Base-by-base conservation (phyloP, 192 early-diverging fungal species). In the Chytriomyces sp. region DNA sequence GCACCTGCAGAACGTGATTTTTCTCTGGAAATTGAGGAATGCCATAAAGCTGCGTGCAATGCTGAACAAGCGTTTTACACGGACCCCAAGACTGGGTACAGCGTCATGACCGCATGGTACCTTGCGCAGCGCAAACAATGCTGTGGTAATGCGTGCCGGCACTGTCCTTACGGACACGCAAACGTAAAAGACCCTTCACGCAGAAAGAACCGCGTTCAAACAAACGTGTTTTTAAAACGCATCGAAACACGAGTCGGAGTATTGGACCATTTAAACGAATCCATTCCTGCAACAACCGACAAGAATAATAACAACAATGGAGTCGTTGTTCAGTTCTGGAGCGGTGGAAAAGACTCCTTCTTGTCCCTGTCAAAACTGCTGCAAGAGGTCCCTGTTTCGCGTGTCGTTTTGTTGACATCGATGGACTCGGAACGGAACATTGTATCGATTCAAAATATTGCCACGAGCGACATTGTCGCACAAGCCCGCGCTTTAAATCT, bases 81-180 rank as follows among this genome's bases (percentile, higher is more conserved):
- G 10, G 71, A 73, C 45, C 71, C 71, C 7, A 43, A n/a, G 18
- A 73, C 71, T 73, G 71, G 71, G 1, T 73, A 73, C 45, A 44
- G 26, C 9, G 71, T 73, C 18, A 73, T 73, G 71, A 73, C 71
- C 3, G 71, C 8, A 11, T 73, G 53, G 59, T 73, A 73, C 61
- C 44, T 73, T 23, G 45, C 45, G 44, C 20, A 60, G 20, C 28
- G 45, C 59, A 28, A 73, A 46, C 23, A 35, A 20, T 73, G 71
- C 28, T 73, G 71, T 73, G 71, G 53, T 16, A 73, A 63, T 28
- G 60, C 53, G 45, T 73, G 71, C 16, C 71, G 71, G 45, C 71
- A 73, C 26, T 73, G 71, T 45, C 71, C 71, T 20, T 73, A 73
- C n/a, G 71, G 59, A 7, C 71, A 73, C 60, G 10, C 59, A n/a